Evolutionary conservation across 1,139 yeast genomes (phyloP), one percentile per base, ranked within the genome.

Genomic region (Lodderomyces beijingensis): DNA sequence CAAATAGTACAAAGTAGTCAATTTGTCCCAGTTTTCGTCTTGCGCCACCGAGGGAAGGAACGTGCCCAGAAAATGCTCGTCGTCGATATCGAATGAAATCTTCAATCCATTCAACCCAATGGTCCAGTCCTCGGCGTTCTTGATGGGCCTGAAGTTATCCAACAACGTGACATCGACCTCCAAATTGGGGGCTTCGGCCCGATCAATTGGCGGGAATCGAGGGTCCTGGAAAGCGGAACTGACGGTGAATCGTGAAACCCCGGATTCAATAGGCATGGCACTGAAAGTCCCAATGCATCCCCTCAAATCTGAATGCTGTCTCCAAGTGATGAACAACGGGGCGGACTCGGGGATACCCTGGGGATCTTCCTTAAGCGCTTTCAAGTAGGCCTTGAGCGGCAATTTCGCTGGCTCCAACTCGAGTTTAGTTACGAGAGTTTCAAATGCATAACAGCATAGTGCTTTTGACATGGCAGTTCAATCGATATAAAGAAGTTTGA

Each of bases 221-320:
- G 79, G 58, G 49, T 91, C 98, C 35, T 84, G 73, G 4, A 87
- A 58, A 0, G 94, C 74, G 35, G 95, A 79, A 16, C 74, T 67
- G 18, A 80, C 35, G 0, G 96, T 68, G 50, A 80, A 91, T 30
- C 70, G 64, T 16, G 59, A 52, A 2, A 88, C 70, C 0, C 94
- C 96, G 1, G 51, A 37, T 17, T 70, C 78, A 7, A 85, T 48
- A 3, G 55, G 52, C 28, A 58, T 46, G 11, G 57, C 49, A 24
- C 59, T 56, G 51, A 91, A 89, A 0, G 96, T 89, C 1, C 98
- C 98, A 36, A 91, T 91, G 51, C 98, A 91, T 0, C 98, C 98
- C 33, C 97, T 66, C 31, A 91, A 62, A 12, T 65, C 60, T 35
- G 67, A 55, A 30, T 60, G 46, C 30, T 70, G 74, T 51, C 81